Evolutionary conservation across 495 filamentous ascomycete genomes (phyloP).

Genomic region (Neurospora sp.): DNA sequence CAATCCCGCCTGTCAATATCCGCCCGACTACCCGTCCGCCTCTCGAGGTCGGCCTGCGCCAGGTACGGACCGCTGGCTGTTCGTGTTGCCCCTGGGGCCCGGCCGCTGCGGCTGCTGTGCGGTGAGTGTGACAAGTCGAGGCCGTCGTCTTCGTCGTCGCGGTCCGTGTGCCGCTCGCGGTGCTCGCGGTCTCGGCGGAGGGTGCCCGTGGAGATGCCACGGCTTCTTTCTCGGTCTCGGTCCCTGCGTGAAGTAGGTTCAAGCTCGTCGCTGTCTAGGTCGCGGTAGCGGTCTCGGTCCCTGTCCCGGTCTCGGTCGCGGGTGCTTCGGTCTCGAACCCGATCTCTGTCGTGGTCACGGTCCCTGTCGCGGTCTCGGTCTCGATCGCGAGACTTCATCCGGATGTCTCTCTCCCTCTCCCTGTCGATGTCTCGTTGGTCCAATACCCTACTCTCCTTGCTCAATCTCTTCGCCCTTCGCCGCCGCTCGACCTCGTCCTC

Average conservation of each 20-base stretch:
- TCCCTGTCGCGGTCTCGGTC: constrained; percentile 5
- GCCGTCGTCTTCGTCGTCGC: neutral
- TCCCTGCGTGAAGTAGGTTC: constrained; percentile 5
- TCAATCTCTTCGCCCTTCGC: constrained; percentile 12
- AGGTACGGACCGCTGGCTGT: neutral
- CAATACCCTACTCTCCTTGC: constrained; percentile 1
- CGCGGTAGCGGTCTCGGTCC: constrained; percentile 15
- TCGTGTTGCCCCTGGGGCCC: neutral
- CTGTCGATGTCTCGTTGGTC: neutral
- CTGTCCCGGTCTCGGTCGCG: constrained; percentile 25
- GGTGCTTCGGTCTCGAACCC: constrained; percentile 9
- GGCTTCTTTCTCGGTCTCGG: neutral
- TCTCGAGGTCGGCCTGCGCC: constrained; percentile 10
- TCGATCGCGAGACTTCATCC: neutral
- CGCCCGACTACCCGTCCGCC: constrained; percentile 24
- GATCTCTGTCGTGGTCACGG: constrained; percentile 9
- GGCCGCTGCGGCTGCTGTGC: neutral
- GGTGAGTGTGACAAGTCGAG: neutral
- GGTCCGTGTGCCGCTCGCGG: neutral
- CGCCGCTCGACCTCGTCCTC: constrained; percentile 24
- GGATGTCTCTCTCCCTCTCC: neutral
- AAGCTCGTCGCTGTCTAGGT: constrained; percentile 17
- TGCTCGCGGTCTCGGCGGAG: neutral
- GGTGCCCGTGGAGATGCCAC: neutral
- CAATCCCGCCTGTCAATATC: constrained; percentile 15